Conservation (phyloP, 106 monocot species). For the Vanilla planifolia region DNA sequence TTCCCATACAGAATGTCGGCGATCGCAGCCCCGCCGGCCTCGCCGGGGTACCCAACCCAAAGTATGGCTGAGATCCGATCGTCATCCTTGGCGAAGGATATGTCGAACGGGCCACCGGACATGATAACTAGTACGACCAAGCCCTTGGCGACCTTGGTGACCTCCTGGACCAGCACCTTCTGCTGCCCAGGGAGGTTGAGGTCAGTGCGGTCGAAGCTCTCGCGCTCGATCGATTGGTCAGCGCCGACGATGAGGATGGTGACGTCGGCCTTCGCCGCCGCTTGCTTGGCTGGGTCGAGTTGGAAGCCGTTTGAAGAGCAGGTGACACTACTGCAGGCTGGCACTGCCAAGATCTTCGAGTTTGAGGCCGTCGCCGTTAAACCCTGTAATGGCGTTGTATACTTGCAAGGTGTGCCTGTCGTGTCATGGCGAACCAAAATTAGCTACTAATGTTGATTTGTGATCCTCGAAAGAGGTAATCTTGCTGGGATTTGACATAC, state of each 20-base stretch:
- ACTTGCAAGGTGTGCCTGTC: conserved; percentile 75
- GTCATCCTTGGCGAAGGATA: conserved; percentile 58
- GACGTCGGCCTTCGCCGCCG: conserved; percentile 59
- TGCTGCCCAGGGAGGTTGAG: conserved; percentile 82
- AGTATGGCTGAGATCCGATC: conserved; percentile 58
- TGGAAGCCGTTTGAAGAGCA: conserved; percentile 54
- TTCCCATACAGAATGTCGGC: conserved; percentile 79
- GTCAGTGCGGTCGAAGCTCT: conserved; percentile 57
- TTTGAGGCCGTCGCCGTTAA: conserved; percentile 23
- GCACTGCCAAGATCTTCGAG: conserved; percentile 20
- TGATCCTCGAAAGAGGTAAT: background rate
- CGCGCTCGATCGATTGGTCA: conserved; percentile 76
- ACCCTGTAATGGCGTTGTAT: conserved; percentile 83
- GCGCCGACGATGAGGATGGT: conserved; percentile 76
- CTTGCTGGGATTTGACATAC: conserved; percentile 6
- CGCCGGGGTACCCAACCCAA: conserved; percentile 94
- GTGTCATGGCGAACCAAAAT: background rate
- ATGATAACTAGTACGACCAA: conserved; percentile 87
- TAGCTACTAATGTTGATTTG: background rate
- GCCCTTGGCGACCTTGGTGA: conserved; percentile 74
- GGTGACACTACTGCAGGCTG: conserved; percentile 53
- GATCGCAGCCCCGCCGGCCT: conserved; percentile 78
- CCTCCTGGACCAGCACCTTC: conserved; percentile 44
- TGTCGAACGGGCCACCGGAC: conserved; percentile 90
- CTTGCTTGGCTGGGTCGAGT: conserved; percentile 55